phyloP scores from a whole-genome alignment of 1,284 basidiomycete species.

The Taiwanofungus camphoratus region DNA sequence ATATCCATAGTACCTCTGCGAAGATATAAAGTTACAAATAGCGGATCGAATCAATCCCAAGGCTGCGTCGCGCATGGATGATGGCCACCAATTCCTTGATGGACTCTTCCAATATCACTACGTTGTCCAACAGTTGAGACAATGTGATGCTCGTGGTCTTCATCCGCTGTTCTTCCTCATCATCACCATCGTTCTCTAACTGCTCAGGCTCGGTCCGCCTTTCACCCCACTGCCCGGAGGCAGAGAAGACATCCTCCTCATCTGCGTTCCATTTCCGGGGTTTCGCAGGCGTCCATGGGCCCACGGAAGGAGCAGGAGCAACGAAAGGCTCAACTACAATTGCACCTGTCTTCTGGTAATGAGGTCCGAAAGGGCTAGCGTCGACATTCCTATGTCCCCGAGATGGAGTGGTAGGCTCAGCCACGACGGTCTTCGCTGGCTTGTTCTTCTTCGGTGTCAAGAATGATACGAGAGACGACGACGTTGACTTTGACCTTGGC shows the following conservation, averaged over 20 bases:
- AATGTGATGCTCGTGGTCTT: constrained; percentile 54
- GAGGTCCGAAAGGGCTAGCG: constrained; percentile 77
- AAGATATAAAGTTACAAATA: constrained; percentile 53
- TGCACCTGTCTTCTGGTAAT: constrained; percentile 76
- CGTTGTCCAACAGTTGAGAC: constrained; percentile 87
- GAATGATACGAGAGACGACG: constrained; percentile 68
- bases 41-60: constrained; percentile 82
- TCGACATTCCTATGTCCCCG: constrained; percentile 41
- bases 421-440: constrained; percentile 22
- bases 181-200: constrained; percentile 29
- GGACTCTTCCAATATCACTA: constrained; percentile 92
- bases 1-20: too few relatives aligned
- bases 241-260: constrained; percentile 64
- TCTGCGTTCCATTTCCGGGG: constrained; percentile 45
- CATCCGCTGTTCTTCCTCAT: constrained; percentile 25
- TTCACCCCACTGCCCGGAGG: constrained; percentile 50
- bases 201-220: constrained; percentile 24
- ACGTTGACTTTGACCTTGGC: constrained; percentile 46
- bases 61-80: constrained; percentile 76
- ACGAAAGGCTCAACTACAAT: constrained; percentile 71
- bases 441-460: constrained; percentile 71
- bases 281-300: constrained; percentile 58
- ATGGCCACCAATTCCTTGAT: constrained; percentile 92
- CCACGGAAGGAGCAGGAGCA: constrained; percentile 52
- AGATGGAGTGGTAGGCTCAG: constrained; percentile 41